Conservation (phyloP, 1,284 basidiomycete genomes). For the Anthracocystis panici-leucophaei region DNA sequence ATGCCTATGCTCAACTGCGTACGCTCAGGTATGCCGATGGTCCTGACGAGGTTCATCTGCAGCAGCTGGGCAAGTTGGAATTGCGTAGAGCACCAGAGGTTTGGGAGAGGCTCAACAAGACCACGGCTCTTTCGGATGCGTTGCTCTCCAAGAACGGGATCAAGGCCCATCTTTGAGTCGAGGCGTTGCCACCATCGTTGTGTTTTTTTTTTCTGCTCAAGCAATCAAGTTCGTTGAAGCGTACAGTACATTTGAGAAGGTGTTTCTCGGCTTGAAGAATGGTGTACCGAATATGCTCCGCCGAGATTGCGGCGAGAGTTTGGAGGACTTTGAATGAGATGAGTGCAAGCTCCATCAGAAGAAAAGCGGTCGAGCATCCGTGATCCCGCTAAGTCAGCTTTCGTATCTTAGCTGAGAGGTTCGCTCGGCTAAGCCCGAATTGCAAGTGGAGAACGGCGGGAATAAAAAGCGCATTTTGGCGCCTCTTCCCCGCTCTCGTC, state of each 20-base stretch:
- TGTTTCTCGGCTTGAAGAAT: background rate
- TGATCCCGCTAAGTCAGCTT: no score
- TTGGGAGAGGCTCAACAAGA: conserved; percentile 53
- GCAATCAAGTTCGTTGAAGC: background rate
- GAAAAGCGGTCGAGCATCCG: no score
- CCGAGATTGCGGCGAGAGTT: no score
- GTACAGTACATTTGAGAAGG: background rate
- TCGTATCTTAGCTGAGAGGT: no score
- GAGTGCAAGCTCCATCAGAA: no score
- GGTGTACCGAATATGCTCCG: background rate
- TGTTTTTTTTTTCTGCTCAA: conserved; percentile 4
- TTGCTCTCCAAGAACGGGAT: conserved; percentile 52
- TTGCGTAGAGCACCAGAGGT: conserved; percentile 55
- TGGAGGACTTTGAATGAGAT: no score
- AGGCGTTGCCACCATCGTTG: background rate
- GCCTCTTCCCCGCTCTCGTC: conserved; percentile 11
- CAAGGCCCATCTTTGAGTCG: conserved; percentile 53
- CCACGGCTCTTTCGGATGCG: conserved; percentile 31
- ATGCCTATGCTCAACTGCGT: conserved; percentile 81
- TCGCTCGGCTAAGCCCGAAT: background rate
- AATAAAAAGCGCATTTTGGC: conserved; percentile 6
- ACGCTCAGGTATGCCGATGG: conserved; percentile 72
- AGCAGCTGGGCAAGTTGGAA: conserved; percentile 90
- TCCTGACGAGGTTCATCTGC: conserved; percentile 81
- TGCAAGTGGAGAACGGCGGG: conserved; percentile 15